Evolutionary conservation across 1,139 yeast species (phyloP).

Genomic region (Saccharomycopsis phalli): DNA sequence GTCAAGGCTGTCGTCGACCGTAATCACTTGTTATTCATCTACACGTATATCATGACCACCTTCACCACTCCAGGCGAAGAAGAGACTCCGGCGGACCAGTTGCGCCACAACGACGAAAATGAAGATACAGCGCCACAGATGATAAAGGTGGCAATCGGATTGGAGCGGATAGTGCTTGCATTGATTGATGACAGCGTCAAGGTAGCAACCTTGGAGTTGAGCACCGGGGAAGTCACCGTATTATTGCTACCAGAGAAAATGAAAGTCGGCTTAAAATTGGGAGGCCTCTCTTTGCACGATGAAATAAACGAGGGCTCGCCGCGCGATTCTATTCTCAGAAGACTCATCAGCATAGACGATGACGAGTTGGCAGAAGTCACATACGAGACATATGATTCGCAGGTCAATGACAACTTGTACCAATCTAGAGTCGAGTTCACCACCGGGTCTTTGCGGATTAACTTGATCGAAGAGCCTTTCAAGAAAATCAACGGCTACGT

Average conservation of each 20-base stretch:
- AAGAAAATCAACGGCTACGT: constrained; percentile 58
- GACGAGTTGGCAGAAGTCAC: constrained; percentile 72
- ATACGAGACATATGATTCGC: constrained; percentile 72
- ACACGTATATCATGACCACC: constrained; percentile 78
- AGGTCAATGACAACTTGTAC: constrained; percentile 37
- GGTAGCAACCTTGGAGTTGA: constrained; percentile 68
- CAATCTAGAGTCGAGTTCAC: constrained; percentile 56
- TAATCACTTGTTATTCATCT: constrained; percentile 64
- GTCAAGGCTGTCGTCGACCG: constrained; percentile 70
- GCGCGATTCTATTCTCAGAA: constrained; percentile 50
- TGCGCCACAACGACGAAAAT: constrained; percentile 53
- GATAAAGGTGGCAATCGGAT: constrained; percentile 56
- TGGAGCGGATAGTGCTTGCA: constrained; percentile 68
- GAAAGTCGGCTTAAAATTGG: constrained; percentile 68
- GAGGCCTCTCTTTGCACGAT: constrained; percentile 73
- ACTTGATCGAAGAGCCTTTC: constrained; percentile 76
- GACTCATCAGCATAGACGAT: constrained; percentile 73
- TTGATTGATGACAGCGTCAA: constrained; percentile 79
- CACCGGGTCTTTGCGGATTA: constrained; percentile 66
- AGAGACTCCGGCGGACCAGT: constrained; percentile 56
- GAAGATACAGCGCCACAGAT: constrained; percentile 58
- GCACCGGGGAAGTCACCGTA: constrained; percentile 62
- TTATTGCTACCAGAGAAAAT: constrained; percentile 67
- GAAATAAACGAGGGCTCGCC: constrained; percentile 61
- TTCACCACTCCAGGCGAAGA: constrained; percentile 76